Percentiles rank a stretch among this genome's conserved stretches.
Evolutionary conservation across 495 filamentous ascomycete species (phyloP).

Genomic region (Oidiodendron maius): DNA sequence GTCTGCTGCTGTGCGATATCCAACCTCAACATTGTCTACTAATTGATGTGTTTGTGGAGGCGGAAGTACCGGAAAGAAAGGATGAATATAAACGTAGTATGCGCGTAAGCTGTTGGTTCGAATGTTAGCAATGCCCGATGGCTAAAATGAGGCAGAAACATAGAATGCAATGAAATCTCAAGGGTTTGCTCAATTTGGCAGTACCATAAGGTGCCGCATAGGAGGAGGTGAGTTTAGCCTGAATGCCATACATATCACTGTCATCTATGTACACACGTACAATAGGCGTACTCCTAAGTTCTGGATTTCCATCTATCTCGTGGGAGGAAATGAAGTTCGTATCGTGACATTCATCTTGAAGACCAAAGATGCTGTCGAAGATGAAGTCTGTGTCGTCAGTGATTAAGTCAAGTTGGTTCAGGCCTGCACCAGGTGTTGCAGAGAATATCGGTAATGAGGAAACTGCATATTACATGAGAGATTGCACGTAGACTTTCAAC

Average conservation of each 20-base stretch:
- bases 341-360: slow-evolving; percentile 15
- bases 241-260: slow-evolving; percentile 16
- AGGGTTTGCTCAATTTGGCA: no score
- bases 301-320: no score
- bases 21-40: slow-evolving; percentile 39
- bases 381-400: slow-evolving; percentile 14
- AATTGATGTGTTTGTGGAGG: slow-evolving; percentile 37
- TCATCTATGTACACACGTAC: slow-evolving; percentile 17
- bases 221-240: slow-evolving; percentile 6
- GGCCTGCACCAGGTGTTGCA: slow-evolving; percentile 10
- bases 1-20: slow-evolving; percentile 15
- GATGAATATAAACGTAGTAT: slow-evolving; percentile 56
- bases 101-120: slow-evolving; percentile 54
- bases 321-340: no score
- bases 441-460: no score
- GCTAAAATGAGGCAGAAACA: no score
- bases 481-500: no score
- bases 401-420: slow-evolving; percentile 12
- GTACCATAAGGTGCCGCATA: no score
- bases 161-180: no score
- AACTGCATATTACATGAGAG: no score
- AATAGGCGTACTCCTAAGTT: no score
- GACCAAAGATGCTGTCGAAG: slow-evolving; percentile 10
- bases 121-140: no score
- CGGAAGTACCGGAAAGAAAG: slow-evolving; percentile 53